phyloP scores from a whole-genome alignment of 78 protist genomes.

The Polysphondylium violaceum region DNA sequence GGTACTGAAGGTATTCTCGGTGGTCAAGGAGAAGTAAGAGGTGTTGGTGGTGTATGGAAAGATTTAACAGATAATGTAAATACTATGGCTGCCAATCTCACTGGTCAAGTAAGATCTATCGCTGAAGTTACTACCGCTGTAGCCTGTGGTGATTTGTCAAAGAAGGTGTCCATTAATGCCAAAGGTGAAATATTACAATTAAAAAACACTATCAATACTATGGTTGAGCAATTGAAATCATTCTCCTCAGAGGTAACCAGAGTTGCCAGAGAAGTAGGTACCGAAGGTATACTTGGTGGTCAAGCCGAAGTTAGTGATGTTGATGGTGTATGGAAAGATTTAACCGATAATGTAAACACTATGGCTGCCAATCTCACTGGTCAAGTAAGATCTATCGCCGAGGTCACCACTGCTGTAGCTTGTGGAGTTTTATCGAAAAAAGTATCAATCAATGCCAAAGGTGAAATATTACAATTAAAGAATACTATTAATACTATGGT shows the following conservation, averaged over 20 bases:
- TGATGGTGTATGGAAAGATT: constrained; percentile 72
- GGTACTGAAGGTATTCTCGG: constrained; percentile 60
- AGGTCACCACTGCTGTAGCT: constrained; percentile 64
- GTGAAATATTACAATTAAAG: constrained; percentile 56
- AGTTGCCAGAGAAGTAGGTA: constrained; percentile 69
- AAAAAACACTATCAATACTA: constrained; percentile 65
- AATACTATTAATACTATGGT: constrained; percentile 72
- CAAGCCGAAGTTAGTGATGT: constrained; percentile 65
- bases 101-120: constrained; percentile 45
- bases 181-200: constrained; percentile 66
- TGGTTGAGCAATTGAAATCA: constrained; percentile 51
- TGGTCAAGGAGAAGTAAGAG: constrained; percentile 40
- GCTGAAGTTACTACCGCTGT: constrained; percentile 68
- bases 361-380: constrained; percentile 67
- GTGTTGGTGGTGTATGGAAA: constrained; percentile 63
- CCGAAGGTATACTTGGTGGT: constrained; percentile 71
- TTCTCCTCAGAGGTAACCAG: constrained; percentile 46
- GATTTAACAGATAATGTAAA: constrained; percentile 73
- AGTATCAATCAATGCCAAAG: constrained; percentile 57
- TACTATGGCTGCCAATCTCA: constrained; percentile 57
- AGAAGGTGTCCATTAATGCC: constrained; percentile 39
- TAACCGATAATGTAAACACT: constrained; percentile 75
- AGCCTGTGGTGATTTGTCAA: constrained; percentile 58
- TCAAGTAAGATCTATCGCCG: constrained; percentile 68
- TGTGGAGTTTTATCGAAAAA: constrained; percentile 64